A percentile compares a stretch with the other conserved stretches of the same genome.
Conservation (phyloP, 2,329 filamentous ascomycete genomes). For the Fusarium burgessii region DNA sequence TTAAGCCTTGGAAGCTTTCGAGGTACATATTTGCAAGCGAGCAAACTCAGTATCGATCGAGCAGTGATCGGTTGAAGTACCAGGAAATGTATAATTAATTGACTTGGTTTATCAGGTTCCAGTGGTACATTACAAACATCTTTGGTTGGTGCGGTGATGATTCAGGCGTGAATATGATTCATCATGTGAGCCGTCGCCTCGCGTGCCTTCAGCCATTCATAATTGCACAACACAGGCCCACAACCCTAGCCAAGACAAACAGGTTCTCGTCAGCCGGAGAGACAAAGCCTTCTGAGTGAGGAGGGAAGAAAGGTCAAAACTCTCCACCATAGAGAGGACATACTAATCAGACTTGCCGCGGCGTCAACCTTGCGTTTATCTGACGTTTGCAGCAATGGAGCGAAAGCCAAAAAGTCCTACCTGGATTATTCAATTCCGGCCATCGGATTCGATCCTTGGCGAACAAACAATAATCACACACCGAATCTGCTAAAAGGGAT, state of each 20-base stretch:
- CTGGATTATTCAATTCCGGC: background rate
- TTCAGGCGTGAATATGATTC: conserved; percentile 33
- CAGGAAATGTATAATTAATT: background rate
- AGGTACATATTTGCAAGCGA: background rate
- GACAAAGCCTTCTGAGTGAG: background rate
- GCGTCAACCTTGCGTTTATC: conserved; percentile 37
- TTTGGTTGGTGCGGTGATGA: conserved; percentile 28
- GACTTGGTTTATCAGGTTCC: background rate
- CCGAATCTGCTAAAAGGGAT: conserved; percentile 6
- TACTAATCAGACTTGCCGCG: background rate
- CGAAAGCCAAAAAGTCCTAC: conserved; percentile 10
- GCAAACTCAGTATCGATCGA: background rate
- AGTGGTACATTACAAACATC: background rate
- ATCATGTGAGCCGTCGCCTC: conserved; percentile 43
- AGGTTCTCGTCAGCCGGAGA: conserved; percentile 4
- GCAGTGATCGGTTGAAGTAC: background rate
- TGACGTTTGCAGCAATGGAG: conserved; percentile 23
- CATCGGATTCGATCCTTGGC: conserved; percentile 4
- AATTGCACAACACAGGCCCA: conserved; percentile 15
- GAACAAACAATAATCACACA: conserved; percentile 19
- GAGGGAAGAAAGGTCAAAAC: background rate
- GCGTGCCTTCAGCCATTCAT: conserved; percentile 32
- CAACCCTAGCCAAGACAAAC: conserved; percentile 4
- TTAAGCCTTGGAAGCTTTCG: background rate
- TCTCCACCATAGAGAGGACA: background rate